Conservation (phyloP, 441 rosid genomes). For the Hura crepitans region DNA sequence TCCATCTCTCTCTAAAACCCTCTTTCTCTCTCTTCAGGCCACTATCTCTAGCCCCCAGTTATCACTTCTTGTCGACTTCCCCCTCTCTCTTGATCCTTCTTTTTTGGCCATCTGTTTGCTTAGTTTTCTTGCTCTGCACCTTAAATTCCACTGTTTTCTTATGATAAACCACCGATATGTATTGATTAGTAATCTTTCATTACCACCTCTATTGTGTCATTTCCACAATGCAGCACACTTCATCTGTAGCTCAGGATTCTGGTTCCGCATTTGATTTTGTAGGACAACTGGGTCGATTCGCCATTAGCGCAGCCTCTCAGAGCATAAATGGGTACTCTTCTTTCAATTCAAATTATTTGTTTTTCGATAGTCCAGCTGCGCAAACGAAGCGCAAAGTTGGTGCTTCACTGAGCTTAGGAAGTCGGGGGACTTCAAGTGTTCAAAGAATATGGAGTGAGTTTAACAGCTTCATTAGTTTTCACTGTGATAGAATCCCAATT, state of each 20-base stretch:
- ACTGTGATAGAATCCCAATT: constrained; percentile 68
- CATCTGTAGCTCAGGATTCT: constrained; percentile 55
- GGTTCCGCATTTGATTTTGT: constrained; percentile 44
- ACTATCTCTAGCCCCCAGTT: constrained; percentile 17
- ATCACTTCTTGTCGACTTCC: background rate
- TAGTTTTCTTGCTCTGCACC: background rate
- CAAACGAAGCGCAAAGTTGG: constrained; percentile 34
- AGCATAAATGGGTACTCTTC: constrained; percentile 37
- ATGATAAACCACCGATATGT: constrained; percentile 28
- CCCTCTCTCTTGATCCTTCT: background rate
- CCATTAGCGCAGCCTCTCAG: constrained; percentile 37
- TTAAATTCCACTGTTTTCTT: constrained; percentile 13
- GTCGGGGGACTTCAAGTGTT: constrained; percentile 38
- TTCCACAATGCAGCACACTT: constrained; percentile 54
- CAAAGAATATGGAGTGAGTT: constrained; percentile 51
- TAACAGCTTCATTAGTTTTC: constrained; percentile 57
- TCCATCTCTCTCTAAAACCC: background rate
- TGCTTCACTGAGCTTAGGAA: constrained; percentile 50
- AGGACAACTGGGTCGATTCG: constrained; percentile 42
- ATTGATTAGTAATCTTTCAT: constrained; percentile 14
- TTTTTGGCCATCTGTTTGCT: background rate
- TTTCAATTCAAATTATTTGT: constrained; percentile 46
- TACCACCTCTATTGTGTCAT: background rate
- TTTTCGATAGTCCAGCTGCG: constrained; percentile 33
- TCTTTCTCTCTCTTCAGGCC: background rate